phyloP scores from a whole-genome alignment of 2,329 filamentous ascomycete genomes.

The Zymoseptoria tritici region DNA sequence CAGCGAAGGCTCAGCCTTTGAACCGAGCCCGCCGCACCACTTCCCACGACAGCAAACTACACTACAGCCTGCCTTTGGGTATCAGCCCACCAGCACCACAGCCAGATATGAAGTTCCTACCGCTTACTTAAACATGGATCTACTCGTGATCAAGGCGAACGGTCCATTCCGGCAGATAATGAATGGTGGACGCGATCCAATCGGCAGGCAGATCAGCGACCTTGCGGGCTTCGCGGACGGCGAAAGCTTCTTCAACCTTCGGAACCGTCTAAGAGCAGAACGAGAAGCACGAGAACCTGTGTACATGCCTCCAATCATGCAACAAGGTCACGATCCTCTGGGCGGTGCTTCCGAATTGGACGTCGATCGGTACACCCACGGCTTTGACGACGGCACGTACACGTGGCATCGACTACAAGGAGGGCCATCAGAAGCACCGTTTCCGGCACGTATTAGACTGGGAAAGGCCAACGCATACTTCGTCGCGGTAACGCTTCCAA shows the following conservation, averaged over 20 bases:
- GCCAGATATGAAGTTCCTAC: constrained; percentile 24
- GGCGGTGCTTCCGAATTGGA: constrained; percentile 36
- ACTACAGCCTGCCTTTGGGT: constrained; percentile 11
- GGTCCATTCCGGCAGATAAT: constrained; percentile 39
- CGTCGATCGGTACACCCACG: constrained; percentile 38
- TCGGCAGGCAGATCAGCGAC: constrained; percentile 36
- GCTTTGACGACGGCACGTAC: constrained; percentile 36
- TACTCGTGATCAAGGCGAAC: constrained; percentile 42
- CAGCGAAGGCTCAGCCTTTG: constrained; percentile 21
- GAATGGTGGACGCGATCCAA: constrained; percentile 31
- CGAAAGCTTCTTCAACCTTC: constrained; percentile 38
- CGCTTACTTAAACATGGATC: constrained; percentile 42
- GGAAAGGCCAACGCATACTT: constrained; percentile 42
- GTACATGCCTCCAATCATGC: constrained; percentile 44
- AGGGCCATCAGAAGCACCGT: constrained; percentile 28
- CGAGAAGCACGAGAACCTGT: constrained; percentile 41
- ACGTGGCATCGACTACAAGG: constrained; percentile 34
- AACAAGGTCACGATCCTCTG: constrained; percentile 37
- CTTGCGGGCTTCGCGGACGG: constrained; percentile 36
- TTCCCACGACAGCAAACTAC: constrained; percentile 13
- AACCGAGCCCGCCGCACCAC: constrained; percentile 11
- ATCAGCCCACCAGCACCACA: constrained; percentile 4
- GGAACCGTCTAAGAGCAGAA: constrained; percentile 40
- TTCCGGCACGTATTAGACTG: constrained; percentile 30
- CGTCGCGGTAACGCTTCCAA: constrained; percentile 35